Evolutionary conservation across 164 flowering plant species (phyloP), one percentile per base, ranked within the genome.

Genomic region (Paratinospora sagittata): DNA sequence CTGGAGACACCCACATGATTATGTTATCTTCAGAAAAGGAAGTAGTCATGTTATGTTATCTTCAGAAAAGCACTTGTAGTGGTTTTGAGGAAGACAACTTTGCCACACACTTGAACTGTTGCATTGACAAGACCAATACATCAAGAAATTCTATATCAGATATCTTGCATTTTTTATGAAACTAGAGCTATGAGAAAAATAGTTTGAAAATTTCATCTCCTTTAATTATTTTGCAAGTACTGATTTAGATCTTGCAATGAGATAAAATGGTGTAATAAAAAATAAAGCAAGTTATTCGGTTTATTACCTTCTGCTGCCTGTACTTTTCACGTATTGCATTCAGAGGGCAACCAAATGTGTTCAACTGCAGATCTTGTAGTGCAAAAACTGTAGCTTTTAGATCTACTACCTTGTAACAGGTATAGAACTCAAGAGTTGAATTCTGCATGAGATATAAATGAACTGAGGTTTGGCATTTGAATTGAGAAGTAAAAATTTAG

Each of bases 281-380:
- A 27, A 7, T 30, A 57, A n/a, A 58, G 27, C 10, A 65, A 27
- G 73, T 26, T 30, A 26, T 34, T 58, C 19, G 16, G n/a, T 17
- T 33, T 62, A 0, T 65, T 83, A 90, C 97, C 97, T 89, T 90
- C 2, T 84, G 75, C 45, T 89, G 88, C 73, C 78, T 73, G 67
- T 92, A 92, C 77, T 90, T 92, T 68, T 76, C 81, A 12, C 93
- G 85, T 72, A 88, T 77, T 33, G 93, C 86, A 80, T 72, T 85
- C 55, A 86, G 76, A 68, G 88, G 82, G 41, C 88, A 86, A 30
- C 80, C 82, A 2, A 70, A 79, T 70, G 80, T 78, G 70, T 90
- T 88, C 76, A 86, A 14, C 70, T 89, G 97, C 68, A 92, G 70
- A 73, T 81, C 86, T 77, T 87, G 95, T 37, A 90, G 75, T 0